Evolutionary conservation across 176 grass and related monocot species (phyloP), one percentile per base, ranked within the genome.

Genomic region (Lolium rigidum): DNA sequence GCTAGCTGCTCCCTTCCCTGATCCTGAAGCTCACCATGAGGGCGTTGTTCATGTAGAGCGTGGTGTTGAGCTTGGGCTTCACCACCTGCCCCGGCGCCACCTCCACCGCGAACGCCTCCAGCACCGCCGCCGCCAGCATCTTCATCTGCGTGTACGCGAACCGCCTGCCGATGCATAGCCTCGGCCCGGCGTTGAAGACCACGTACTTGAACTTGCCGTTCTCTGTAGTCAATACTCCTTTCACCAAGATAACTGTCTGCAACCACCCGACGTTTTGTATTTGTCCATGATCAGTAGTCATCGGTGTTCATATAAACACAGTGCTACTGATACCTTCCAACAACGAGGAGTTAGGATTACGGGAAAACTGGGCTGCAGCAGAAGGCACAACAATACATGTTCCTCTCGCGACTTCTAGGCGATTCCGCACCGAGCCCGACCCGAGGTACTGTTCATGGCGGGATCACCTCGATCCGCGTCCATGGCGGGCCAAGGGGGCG

Each of bases 61-160:
- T 98, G 70, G 95, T 95, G 75, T 88, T 93, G 75, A 95, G 41
- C 80, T 98, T 98, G 47, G 93, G 91, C 61, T 85, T 91, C 25
- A 98, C 84, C 90, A 72, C 74, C 78, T 94, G 96, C 64, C 89
- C 83, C 2, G 85, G 86, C 79, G 51, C 74, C 78, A 91, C 90
- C 75, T 85, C 88, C 62, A 98, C 92, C 6, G 39, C 80, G 82
- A 92, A 98, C 84, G 81, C 51, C 37, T 66, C 46, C 26, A 98
- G 70, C 80, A 95, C 82, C 12, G 88, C 86, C 13, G 93, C 93
- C 67, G 84, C 93, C 76, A 69, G 88, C 18, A 86, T 92, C 86
- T 95, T 95, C 96, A 98, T 98, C 89, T 98, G 93, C 80, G 89
- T 54, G 90, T 94, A 98, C 0, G 96, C 93, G 54, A 98, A 98